Evolutionary conservation across 1,139 yeast species (phyloP), one percentile per base, ranked within the genome.

Genomic region (Zygosaccharomyces pseudobailii): DNA sequence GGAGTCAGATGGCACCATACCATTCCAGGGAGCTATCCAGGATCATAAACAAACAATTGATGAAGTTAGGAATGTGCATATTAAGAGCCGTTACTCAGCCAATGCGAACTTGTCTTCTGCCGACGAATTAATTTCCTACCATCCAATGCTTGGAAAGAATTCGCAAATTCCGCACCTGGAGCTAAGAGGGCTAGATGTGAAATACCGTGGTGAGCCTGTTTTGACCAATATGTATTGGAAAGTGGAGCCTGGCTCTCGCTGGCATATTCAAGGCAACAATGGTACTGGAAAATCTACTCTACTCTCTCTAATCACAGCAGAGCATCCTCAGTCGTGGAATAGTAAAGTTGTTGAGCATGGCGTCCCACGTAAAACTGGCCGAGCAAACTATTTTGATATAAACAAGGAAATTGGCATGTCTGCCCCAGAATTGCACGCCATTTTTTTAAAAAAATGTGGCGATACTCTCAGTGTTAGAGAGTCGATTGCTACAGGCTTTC

Each of bases 301-400:
- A 19, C 68, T 92, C 17, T 82, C 97, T 1, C 67, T 92, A 36
- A 73, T 92, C 32, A 88, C 96, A 0, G 92, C 96, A 2, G 98
- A 92, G 59, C 98, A 92, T 62, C 98, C 98, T 0, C 96, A 92
- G 65, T 83, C 96, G 1, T 92, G 97, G 97, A 82, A 80, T 56
- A 76, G 81, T 3, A 80, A 78, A 24, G 74, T 92, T 36, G 66
- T 74, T 19, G 75, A 89, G 48, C 71, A 84, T 58, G 94, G 92
- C 0, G 67, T 67, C 24, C 76, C 80, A n/a, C 74, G 96, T 42
- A 76, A 76, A 52, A 81, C 90, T 0, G 97, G 97, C 4, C 81
- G 79, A 21, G 78, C 83, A 13, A 80, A 81, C 46, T 89, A 85
- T 60, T 88, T 88, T 59, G 86, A 83, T 46, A 82, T 87, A 49